Evolutionary conservation across 2,329 filamentous ascomycete species (phyloP).

Genomic region (Diaporthe nobilis): DNA sequence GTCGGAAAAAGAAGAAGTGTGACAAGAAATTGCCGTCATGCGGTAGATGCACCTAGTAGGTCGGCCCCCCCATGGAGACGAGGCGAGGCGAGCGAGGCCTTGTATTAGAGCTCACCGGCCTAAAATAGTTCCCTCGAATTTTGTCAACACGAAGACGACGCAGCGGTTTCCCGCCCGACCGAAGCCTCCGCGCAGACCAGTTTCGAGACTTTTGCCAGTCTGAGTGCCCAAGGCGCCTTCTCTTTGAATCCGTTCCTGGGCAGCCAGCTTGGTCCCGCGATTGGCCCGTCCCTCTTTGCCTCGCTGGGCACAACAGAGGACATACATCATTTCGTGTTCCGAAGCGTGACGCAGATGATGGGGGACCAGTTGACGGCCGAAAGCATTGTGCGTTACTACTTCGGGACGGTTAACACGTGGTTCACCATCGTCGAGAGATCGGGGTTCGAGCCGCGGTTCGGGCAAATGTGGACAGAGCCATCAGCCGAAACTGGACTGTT

Average conservation of each 20-base stretch:
- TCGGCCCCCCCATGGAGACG: background rate
- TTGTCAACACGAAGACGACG: slow-evolving; percentile 48
- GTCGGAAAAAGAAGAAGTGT: slow-evolving; percentile 49
- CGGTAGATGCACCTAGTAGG: slow-evolving; percentile 49
- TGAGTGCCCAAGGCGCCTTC: slow-evolving; percentile 36
- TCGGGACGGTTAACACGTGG: slow-evolving; percentile 48
- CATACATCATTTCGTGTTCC: slow-evolving; percentile 46
- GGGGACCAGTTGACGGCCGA: slow-evolving; percentile 45
- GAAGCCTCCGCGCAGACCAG: slow-evolving; percentile 36
- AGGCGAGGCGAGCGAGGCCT: background rate
- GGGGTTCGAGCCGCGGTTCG: slow-evolving; percentile 45
- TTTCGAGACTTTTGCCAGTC: slow-evolving; percentile 31
- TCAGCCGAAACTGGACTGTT: slow-evolving; percentile 48
- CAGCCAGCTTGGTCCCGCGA: slow-evolving; percentile 40
- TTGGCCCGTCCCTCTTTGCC: slow-evolving; percentile 45
- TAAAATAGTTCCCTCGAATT: slow-evolving; percentile 45
- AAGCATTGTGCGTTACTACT: slow-evolving; percentile 46
- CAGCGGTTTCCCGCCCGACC: slow-evolving; percentile 26
- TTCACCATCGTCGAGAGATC: slow-evolving; percentile 48
- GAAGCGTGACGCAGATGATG: slow-evolving; percentile 47
- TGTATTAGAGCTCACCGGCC: slow-evolving; percentile 24
- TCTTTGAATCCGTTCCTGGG: slow-evolving; percentile 43
- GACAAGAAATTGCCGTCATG: slow-evolving; percentile 49
- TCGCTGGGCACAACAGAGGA: slow-evolving; percentile 47
- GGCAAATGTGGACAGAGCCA: slow-evolving; percentile 47